Evolutionary conservation across 2,329 filamentous ascomycete species (phyloP), one percentile per base, ranked within the genome.

Genomic region (Biscogniauxia sp.): DNA sequence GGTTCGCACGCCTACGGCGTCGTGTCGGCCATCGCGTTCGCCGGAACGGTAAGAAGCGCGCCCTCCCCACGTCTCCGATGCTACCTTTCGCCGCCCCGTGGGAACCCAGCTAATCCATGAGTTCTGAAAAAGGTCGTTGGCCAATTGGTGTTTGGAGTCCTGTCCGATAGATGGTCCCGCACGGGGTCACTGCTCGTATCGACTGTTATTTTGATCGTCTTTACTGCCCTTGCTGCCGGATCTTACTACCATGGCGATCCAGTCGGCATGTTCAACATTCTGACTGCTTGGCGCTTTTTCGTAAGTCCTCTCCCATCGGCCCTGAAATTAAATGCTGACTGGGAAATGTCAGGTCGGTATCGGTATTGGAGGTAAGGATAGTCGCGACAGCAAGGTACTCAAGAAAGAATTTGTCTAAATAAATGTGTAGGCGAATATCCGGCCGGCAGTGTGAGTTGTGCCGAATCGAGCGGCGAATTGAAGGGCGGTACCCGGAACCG

Each of bases 241-340:
- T 87, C 91, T 0, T 97, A 96, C 73, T 89, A 84, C 56, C 82
- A 88, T 15, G 92, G 90, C 17, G 88, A 85, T 23, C 69, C 84
- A 0, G 75, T 84, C 8, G 92, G 91, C 51, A 83, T 97, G 74
- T 89, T 97, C 69, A 88, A 90, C 53, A 89, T 89, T 0, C 78
- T 96, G 37, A 88, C 91, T 0, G 92, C 91, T 0, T 96, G 92
- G 80, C 86, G 93, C 17, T 96, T 97, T 78, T 90, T 97, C 65
- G 81, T 91, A 50, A 84, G 75, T 71, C 23, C 11, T 45, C 4
- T 13, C 9, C 52, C 15, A 49, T 20, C 20, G n/a, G 23, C 20
- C 23, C 23, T 53, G 37, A 2, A 61, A 69, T 23, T 20, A 13
- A 2, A 45, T 25, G 20, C 15, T 20, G 11, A 32, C 28, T 32